Conservation (phyloP, 805 yeast genomes). For the Lipomyces mesembrius region DNA sequence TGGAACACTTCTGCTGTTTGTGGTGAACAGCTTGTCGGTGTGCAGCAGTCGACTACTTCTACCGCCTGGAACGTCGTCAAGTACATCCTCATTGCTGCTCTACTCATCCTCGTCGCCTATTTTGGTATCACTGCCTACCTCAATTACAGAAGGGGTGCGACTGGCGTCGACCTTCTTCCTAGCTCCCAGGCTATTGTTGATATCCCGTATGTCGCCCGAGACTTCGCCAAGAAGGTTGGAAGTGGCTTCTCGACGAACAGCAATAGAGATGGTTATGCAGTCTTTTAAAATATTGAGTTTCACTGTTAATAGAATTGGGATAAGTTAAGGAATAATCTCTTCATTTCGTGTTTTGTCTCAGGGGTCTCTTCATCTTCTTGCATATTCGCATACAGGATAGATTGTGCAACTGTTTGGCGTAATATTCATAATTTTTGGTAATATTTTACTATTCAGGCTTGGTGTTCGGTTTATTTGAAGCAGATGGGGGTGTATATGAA, state of each 20-base stretch:
- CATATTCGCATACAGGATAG: neutral
- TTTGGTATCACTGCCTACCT: slow-evolving; percentile 71
- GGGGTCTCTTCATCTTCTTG: neutral
- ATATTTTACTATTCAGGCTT: neutral
- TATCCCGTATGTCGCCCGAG: slow-evolving; percentile 49
- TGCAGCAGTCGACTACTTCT: slow-evolving; percentile 44
- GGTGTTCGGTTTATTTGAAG: neutral
- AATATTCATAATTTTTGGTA: neutral
- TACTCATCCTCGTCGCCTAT: slow-evolving; percentile 24
- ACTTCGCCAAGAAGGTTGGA: slow-evolving; percentile 60
- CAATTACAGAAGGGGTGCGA: slow-evolving; percentile 69
- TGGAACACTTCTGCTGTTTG: slow-evolving; percentile 54
- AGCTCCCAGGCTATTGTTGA: slow-evolving; percentile 60
- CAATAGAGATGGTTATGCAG: slow-evolving; percentile 88
- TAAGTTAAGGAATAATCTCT: neutral
- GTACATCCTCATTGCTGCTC: slow-evolving; percentile 65
- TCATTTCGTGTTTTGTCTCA: no score
- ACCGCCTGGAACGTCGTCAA: slow-evolving; percentile 80
- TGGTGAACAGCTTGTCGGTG: slow-evolving; percentile 40
- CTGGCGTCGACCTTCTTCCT: slow-evolving; percentile 58
- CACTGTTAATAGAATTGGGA: neutral
- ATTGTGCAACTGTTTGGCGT: neutral
- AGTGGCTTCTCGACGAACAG: slow-evolving; percentile 64
- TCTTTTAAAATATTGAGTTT: slow-evolving; percentile 59
- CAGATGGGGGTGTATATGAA: neutral